Conservation (phyloP, 371 early-diverging fungal species). For the Chytridium lagenaria region DNA sequence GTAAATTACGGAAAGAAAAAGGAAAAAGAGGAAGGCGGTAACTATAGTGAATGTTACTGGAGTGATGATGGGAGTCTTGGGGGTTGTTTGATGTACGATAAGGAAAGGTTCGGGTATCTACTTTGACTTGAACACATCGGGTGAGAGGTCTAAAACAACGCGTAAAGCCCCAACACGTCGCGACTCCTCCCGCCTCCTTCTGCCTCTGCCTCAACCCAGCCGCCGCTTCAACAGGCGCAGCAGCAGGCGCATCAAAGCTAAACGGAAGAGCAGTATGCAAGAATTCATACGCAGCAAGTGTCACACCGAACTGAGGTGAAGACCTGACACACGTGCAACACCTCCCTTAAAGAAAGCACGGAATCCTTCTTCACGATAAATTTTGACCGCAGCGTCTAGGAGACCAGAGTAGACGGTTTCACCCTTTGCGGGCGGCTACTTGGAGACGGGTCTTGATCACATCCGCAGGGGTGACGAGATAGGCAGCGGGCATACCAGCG, state of each 20-base stretch:
- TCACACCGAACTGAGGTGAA: constrained; percentile 95
- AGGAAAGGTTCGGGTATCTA: too few species aligned
- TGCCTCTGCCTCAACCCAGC: neutral
- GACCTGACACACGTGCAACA: constrained; percentile 52
- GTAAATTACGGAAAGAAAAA: too few species aligned
- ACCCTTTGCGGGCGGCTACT: constrained; percentile 88
- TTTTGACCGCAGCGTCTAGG: constrained; percentile 85
- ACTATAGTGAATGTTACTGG: too few species aligned
- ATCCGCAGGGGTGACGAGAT: constrained; percentile 97
- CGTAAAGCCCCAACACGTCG: neutral
- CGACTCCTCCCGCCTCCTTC: constrained; percentile 1
- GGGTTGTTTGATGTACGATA: too few species aligned
- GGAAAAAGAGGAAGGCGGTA: too few species aligned
- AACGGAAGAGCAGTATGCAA: constrained; percentile 59
- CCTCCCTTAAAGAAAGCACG: constrained; percentile 96
- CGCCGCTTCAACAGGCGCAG: neutral
- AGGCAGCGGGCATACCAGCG: constrained; percentile 97
- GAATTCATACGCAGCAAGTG: constrained; percentile 91
- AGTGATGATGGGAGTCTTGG: too few species aligned
- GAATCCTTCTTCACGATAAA: constrained; percentile 91
- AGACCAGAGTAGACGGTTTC: constrained; percentile 89
- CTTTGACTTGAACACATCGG: constrained; percentile 14
- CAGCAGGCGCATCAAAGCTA: neutral
- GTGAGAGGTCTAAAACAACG: constrained; percentile 9
- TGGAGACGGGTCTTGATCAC: constrained; percentile 98